Percentiles rank a stretch among this genome's conserved stretches.
Evolutionary conservation across 1,284 basidiomycete species (phyloP).

Genomic region (Apiotrichum akiyoshidainum): DNA sequence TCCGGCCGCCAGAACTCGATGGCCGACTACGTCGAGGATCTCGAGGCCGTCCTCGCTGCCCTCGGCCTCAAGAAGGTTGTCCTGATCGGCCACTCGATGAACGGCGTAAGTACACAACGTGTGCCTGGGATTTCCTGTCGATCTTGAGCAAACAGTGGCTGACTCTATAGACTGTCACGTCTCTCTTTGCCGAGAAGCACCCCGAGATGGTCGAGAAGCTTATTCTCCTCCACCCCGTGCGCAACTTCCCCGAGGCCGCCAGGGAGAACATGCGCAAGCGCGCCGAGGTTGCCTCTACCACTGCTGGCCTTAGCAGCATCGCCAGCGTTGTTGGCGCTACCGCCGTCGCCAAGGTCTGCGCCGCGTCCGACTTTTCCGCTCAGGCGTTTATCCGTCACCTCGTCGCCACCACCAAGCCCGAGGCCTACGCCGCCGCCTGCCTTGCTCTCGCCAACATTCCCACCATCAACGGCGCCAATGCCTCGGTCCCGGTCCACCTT

Average conservation of each 20-base stretch:
- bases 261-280: conserved; percentile 27
- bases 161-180: conserved; percentile 24
- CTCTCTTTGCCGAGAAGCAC: conserved; percentile 25
- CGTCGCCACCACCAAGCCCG: conserved; percentile 27
- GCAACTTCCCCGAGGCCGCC: conserved; percentile 24
- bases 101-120: conserved; percentile 22
- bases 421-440: conserved; percentile 31
- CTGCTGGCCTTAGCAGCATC: conserved; percentile 23
- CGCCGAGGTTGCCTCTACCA: conserved; percentile 20
- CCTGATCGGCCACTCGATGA: conserved; percentile 37
- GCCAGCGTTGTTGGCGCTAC: conserved; percentile 25
- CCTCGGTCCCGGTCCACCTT: conserved; percentile 22
- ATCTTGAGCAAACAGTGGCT: background rate
- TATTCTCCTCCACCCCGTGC: conserved; percentile 31
- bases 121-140: too few species aligned
- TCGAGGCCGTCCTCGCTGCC: conserved; percentile 23
- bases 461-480: conserved; percentile 15
- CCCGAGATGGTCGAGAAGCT: conserved; percentile 28
- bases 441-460: conserved; percentile 24
- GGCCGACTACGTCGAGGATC: conserved; percentile 21
- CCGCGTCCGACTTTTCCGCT: conserved; percentile 18
- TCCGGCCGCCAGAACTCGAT: conserved; percentile 18
- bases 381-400: conserved; percentile 30
- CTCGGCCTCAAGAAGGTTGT: conserved; percentile 21
- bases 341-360: conserved; percentile 24